Conservation (phyloP, 2,329 filamentous ascomycete genomes). For the Colletotrichum destructivum region DNA sequence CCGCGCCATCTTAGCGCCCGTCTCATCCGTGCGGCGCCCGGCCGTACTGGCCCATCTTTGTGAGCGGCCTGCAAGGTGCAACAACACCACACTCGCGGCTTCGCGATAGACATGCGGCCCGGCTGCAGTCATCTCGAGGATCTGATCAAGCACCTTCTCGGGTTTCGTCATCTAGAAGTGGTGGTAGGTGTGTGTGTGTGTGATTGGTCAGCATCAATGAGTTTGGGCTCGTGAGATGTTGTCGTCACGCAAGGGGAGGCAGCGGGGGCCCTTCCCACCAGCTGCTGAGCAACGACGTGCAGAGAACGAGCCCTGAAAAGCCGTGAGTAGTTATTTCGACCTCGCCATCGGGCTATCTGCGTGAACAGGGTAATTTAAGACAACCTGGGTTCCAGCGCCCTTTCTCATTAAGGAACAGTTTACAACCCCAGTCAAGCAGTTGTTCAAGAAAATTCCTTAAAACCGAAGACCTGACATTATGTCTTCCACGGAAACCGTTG, state of each 20-base stretch:
- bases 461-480: neutral
- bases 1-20: neutral
- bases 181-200: neutral
- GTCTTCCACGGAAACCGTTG: slow-evolving; percentile 7
- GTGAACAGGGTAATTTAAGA: neutral
- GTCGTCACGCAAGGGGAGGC: neutral
- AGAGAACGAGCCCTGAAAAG: neutral
- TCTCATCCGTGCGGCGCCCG: slow-evolving; percentile 22
- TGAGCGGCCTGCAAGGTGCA: too few relatives aligned
- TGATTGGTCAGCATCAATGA: neutral
- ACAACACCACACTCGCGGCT: slow-evolving; percentile 1
- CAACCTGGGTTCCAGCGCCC: neutral
- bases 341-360: neutral
- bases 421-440: neutral
- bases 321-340: neutral
- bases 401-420: too few relatives aligned
- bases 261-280: neutral
- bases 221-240: neutral
- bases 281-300: neutral
- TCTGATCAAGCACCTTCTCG: too few relatives aligned
- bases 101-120: neutral
- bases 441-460: too few relatives aligned
- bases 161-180: neutral
- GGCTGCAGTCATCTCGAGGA: neutral
- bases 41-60: slow-evolving; percentile 12